phyloP scores from a whole-genome alignment of 1,139 yeast species.

The Geotrichum macrosporum region DNA sequence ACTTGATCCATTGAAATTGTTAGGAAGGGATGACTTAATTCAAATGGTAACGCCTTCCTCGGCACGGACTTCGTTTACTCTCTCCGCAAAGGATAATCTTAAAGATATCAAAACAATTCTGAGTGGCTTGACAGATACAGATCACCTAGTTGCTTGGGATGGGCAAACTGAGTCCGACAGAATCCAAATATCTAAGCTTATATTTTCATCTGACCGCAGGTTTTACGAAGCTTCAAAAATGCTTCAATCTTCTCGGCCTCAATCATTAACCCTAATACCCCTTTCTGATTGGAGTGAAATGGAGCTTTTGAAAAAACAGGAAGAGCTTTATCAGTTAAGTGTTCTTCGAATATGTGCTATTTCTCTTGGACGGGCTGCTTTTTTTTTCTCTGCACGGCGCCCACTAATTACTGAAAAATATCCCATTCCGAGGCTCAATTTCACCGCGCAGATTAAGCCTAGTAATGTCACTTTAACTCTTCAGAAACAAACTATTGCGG shows the following conservation, averaged over 20 bases:
- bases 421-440: conserved; percentile 71
- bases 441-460: conserved; percentile 64
- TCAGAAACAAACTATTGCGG: conserved; percentile 52
- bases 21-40: conserved; percentile 63
- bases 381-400: conserved; percentile 61
- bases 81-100: conserved; percentile 25
- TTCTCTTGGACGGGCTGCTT: conserved; percentile 75
- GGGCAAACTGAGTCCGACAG: conserved; percentile 64
- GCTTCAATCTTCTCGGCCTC: conserved; percentile 66
- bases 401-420: conserved; percentile 85
- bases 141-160: conserved; percentile 57
- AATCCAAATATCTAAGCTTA: conserved; percentile 59
- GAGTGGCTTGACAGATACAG: conserved; percentile 47
- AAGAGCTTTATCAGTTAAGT: conserved; percentile 58
- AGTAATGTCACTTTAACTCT: conserved; percentile 59
- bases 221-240: conserved; percentile 71
- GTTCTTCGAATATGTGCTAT: conserved; percentile 71
- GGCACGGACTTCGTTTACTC: conserved; percentile 6
- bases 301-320: conserved; percentile 54
- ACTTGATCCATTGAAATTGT: conserved; percentile 54
- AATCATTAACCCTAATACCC: conserved; percentile 42
- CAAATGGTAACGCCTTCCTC: conserved; percentile 26
- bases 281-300: conserved; percentile 49
- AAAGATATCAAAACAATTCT: conserved; percentile 51
- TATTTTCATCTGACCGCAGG: conserved; percentile 74